Conservation (phyloP, 2,329 filamentous ascomycete genomes). For the Penicillium thymicola region DNA sequence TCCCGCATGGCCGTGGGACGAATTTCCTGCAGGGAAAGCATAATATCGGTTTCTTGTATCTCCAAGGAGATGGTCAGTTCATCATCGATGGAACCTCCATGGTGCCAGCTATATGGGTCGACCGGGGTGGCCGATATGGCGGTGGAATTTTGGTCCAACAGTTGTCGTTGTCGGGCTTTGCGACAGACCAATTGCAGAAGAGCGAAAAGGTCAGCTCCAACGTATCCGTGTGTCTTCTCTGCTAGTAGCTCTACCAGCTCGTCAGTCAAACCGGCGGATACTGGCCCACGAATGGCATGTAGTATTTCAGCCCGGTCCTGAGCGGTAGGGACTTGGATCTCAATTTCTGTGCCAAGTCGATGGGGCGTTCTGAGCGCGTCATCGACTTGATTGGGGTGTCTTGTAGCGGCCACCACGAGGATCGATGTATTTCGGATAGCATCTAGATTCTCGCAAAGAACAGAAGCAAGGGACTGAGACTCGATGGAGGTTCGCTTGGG, state of each 20-base stretch:
- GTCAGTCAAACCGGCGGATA: slow-evolving; percentile 50
- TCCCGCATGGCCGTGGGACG: slow-evolving; percentile 84
- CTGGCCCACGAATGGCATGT: slow-evolving; percentile 51
- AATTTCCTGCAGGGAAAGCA: slow-evolving; percentile 62
- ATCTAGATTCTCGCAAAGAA: slow-evolving; percentile 43
- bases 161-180: slow-evolving; percentile 36
- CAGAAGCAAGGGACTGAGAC: slow-evolving; percentile 34
- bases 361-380: slow-evolving; percentile 61
- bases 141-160: slow-evolving; percentile 12
- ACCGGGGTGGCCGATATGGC: background rate
- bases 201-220: slow-evolving; percentile 69
- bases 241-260: slow-evolving; percentile 60
- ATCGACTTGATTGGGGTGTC: slow-evolving; percentile 70
- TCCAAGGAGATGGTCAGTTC: slow-evolving; percentile 24
- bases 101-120: background rate
- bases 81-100: slow-evolving; percentile 3
- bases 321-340: slow-evolving; percentile 73
- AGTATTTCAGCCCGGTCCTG: slow-evolving; percentile 71
- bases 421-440: slow-evolving; percentile 52
- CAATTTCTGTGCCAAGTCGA: slow-evolving; percentile 66
- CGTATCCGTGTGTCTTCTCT: slow-evolving; percentile 81
- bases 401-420: slow-evolving; percentile 71
- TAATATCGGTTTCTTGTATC: slow-evolving; percentile 37
- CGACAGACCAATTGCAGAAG: slow-evolving; percentile 57
- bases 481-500: slow-evolving; percentile 54